Percentiles rank a stretch among this genome's conserved stretches.
Conservation (phyloP, 2,329 filamentous ascomycete species). For the Pseudogymnoascus sp. region DNA sequence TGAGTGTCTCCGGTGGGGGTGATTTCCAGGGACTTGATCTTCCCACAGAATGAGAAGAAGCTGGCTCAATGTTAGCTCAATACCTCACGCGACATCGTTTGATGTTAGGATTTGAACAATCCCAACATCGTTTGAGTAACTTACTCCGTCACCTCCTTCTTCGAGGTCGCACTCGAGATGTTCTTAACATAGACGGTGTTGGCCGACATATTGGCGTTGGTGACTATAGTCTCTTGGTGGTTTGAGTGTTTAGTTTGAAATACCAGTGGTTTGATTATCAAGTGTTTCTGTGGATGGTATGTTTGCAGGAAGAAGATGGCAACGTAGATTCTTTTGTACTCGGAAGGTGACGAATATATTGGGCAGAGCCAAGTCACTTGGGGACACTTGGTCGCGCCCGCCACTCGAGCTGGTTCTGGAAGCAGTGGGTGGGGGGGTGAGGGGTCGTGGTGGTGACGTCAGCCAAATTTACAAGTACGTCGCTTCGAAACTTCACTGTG, state of each 20-base stretch:
- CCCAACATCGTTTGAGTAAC: not conserved
- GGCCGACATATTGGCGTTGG: not conserved
- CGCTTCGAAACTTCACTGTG: not conserved
- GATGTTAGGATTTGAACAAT: conserved; percentile 17
- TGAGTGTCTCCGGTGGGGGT: conserved; percentile 62
- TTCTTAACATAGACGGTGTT: conserved; percentile 79
- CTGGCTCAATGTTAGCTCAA: not conserved
- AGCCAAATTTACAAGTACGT: not conserved
- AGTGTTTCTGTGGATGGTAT: not conserved
- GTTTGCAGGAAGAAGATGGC: not conserved
- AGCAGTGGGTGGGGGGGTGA: not conserved
- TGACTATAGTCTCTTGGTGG: not conserved
- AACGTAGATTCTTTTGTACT: not conserved
- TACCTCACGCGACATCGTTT: not conserved
- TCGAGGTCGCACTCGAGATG: conserved; percentile 72
- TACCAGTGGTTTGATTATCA: not conserved
- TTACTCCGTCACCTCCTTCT: conserved; percentile 84
- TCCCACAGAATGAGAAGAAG: conserved; percentile 55
- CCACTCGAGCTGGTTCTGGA: conserved; percentile 3
- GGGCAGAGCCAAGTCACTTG: not conserved
- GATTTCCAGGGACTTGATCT: conserved; percentile 78
- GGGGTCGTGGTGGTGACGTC: not conserved
- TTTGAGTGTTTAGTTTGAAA: not conserved
- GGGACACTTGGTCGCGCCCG: not conserved
- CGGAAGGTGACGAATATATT: not conserved